phyloP scores from a whole-genome alignment of 1,284 basidiomycete species.

The Kwoniella shivajii region DNA sequence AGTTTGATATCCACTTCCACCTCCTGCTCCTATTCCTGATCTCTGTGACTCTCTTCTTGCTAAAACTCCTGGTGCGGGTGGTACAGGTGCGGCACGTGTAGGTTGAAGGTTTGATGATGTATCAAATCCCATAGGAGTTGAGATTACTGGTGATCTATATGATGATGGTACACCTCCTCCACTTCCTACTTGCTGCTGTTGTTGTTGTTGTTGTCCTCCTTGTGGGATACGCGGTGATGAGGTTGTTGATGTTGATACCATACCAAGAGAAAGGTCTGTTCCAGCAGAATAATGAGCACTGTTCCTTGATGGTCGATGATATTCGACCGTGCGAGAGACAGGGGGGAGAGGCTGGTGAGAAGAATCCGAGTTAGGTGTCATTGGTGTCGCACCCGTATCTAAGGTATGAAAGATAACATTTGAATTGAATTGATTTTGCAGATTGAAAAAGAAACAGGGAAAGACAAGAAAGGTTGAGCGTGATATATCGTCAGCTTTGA shows the following conservation, averaged over 20 bases:
- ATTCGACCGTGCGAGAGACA: constrained; percentile 42
- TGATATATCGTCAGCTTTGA: constrained; percentile 1
- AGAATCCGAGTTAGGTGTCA: constrained; percentile 33
- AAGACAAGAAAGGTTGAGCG: not conserved
- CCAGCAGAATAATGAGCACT: constrained; percentile 43
- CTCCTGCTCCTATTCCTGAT: too few relatives aligned
- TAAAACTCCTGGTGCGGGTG: constrained; percentile 17
- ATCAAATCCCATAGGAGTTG: constrained; percentile 17
- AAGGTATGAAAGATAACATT: too few relatives aligned
- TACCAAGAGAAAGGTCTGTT: constrained; percentile 50
- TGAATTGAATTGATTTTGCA: not conserved
- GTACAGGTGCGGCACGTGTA: constrained; percentile 35
- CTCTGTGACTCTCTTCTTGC: constrained; percentile 26
- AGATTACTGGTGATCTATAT: constrained; percentile 30
- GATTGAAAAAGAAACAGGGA: not conserved
- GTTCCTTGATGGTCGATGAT: constrained; percentile 51
- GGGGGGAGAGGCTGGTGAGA: constrained; percentile 21
- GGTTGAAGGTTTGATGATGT: constrained; percentile 27
- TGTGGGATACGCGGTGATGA: constrained; percentile 25
- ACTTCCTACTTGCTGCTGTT: not conserved
- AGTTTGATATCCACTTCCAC: constrained; percentile 3
- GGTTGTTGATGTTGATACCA: constrained; percentile 33
- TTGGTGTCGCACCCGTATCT: constrained; percentile 54
- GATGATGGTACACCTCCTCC: constrained; percentile 24
- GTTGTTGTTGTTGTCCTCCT: not conserved